phyloP scores from a whole-genome alignment of 345 rosid species.

The Arabis alpina region DNA sequence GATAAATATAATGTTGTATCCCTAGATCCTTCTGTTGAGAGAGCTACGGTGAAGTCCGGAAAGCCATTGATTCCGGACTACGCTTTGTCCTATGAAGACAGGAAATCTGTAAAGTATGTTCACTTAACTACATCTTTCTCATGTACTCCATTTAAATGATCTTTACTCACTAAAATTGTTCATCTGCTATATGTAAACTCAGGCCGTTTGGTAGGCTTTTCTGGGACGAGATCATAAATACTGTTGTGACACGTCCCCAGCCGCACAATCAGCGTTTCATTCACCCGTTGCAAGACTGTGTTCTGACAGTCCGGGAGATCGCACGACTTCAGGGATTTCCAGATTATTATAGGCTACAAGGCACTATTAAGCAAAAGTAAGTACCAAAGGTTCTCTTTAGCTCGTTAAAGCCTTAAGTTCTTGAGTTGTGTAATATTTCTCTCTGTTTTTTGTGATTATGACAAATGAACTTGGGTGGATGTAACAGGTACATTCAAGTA shows the following conservation, averaged over 20 bases:
- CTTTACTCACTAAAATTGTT: background rate
- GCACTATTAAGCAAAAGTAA: constrained; percentile 40
- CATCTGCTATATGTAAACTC: background rate
- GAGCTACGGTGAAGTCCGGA: constrained; percentile 42
- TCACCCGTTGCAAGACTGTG: constrained; percentile 46
- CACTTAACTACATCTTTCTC: background rate
- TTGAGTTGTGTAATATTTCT: background rate
- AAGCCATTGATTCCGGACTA: constrained; percentile 47
- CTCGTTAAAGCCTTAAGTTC: background rate
- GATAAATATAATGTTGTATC: constrained; percentile 33
- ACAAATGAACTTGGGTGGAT: background rate
- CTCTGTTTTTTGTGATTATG: background rate
- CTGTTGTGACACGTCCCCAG: constrained; percentile 46
- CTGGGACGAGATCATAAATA: constrained; percentile 45
- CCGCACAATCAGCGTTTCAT: constrained; percentile 46
- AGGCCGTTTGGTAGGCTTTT: constrained; percentile 50
- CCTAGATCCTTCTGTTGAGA: constrained; percentile 35
- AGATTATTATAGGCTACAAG: constrained; percentile 39
- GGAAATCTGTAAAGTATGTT: constrained; percentile 37
- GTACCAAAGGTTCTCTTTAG: background rate
- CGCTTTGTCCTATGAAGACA: constrained; percentile 35
- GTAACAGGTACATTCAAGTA: constrained; percentile 44
- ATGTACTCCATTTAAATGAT: background rate
- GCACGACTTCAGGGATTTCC: constrained; percentile 53
- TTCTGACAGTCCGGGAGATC: constrained; percentile 44